Evolutionary conservation across 225 moss, liverwort and hornwort genomes (phyloP).

Genomic region (Ulota crispa): DNA sequence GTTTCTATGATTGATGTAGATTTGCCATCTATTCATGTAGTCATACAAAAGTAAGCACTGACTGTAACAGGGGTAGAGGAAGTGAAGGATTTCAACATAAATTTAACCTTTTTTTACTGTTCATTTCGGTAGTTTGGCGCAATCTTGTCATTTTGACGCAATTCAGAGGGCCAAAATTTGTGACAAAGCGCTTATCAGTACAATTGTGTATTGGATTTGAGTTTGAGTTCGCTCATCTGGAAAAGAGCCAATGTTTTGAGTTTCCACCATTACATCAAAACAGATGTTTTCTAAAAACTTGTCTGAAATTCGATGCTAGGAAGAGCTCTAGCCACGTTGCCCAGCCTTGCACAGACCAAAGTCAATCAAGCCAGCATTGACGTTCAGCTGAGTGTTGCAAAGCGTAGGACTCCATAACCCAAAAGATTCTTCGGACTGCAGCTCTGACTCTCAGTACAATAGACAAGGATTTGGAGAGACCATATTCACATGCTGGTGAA

Average conservation of each 20-base stretch:
- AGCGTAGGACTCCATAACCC: neutral
- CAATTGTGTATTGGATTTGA: no score
- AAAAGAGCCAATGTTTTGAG: no score
- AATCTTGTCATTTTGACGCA: no score
- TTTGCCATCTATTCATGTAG: neutral
- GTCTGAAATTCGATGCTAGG: slow-evolving; percentile 44
- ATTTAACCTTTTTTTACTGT: slow-evolving; percentile 32
- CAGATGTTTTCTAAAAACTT: neutral
- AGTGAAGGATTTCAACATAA: neutral
- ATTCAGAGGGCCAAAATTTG: no score
- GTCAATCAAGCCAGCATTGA: neutral
- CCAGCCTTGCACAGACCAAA: neutral
- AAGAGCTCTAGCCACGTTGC: slow-evolving; percentile 23
- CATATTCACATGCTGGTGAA: neutral
- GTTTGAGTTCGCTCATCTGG: no score
- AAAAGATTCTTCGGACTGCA: neutral
- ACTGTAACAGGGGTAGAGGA: neutral
- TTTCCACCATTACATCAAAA: no score
- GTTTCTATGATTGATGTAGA: neutral
- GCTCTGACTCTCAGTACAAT: neutral
- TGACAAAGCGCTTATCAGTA: no score
- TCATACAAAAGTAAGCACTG: neutral
- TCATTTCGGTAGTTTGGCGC: no score
- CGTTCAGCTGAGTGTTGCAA: neutral
- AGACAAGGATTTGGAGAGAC: no score